Percentiles rank a stretch among this genome's conserved stretches.
Conservation (phyloP, 371 early-diverging fungal genomes). For the Mucor saturninus region DNA sequence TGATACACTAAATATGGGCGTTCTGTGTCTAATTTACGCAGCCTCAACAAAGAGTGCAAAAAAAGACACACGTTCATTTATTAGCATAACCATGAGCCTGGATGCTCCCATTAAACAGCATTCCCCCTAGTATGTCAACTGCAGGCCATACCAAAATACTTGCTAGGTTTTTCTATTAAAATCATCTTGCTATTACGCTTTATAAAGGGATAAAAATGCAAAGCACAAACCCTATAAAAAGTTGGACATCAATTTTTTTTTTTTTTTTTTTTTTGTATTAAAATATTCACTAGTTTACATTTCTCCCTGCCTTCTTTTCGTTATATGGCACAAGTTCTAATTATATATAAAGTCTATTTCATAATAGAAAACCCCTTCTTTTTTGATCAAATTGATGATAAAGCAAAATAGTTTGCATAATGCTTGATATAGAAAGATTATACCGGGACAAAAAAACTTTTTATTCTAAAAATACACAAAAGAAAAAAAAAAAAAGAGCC, state of each 20-base stretch:
- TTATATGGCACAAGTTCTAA: too few relatives aligned
- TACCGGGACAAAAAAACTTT: not conserved
- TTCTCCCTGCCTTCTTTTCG: not conserved
- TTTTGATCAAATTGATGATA: not conserved
- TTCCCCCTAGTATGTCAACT: not conserved
- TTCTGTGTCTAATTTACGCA: too few relatives aligned
- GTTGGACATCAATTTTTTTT: not conserved
- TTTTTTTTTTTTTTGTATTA: conserved; percentile 1
- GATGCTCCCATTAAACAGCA: not conserved
- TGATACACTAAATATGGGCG: too few relatives aligned
- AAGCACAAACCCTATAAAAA: too few relatives aligned
- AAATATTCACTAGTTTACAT: not conserved
- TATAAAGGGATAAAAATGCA: too few relatives aligned
- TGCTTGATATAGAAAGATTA: not conserved
- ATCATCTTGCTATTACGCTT: too few relatives aligned
- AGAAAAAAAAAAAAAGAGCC: too few relatives aligned
- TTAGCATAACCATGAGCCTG: not conserved
- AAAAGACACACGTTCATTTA: too few relatives aligned
- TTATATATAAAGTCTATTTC: not conserved
- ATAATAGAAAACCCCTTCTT: not conserved
- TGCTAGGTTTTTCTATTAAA: too few relatives aligned
- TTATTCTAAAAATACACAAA: not conserved
- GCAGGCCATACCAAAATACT: not conserved
- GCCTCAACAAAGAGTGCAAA: too few relatives aligned
- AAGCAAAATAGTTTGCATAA: not conserved